Base-by-base conservation (phyloP, 495 filamentous ascomycete genomes). In the Oidiodendron maius region DNA sequence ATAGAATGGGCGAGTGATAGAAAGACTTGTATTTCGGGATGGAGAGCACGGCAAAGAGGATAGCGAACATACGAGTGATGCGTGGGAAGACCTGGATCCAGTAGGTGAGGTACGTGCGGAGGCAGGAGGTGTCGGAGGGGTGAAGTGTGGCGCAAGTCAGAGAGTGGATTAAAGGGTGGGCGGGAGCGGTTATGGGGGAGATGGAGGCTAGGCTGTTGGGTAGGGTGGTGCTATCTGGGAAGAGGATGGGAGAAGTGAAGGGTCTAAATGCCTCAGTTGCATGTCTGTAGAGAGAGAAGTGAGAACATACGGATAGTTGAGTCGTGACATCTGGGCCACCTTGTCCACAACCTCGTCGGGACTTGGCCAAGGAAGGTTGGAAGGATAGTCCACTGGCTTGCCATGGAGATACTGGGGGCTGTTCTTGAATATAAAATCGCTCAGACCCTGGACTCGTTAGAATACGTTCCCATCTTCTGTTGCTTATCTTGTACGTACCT, bases 141-240 rank as follows among this genome's bases (percentile, higher is more conserved):
- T 98, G 93, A n/a, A 96, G 78, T 16, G 91, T 72, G 2, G 93
- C 93, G 67, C 93, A 98, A 44, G 87, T 89, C 24, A 96, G 78
- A 37, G 75, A 81, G 2, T 75, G 78, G 60, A 94, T 91, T 21
- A 84, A 76, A 6, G 91, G 91, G 59, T 96, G 91, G 1, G 91
- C 91, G 24, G 83, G 77, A 1, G 85, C 79, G 25, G 87, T 86
- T 22, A 96, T 78, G 10, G 91, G 89, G 1, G 84, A 74, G 50
- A 96, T 83, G 15, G 78, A 64, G 24, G 69, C 49, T 22, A 96
- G 78, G 11, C 78, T 63, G 21, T 75, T 48, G 0, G 90, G 86
- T 11, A 94, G 76, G 15, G 80, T 75, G 34, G 74, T 72, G 44
- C 76, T 74, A 44, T 68, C 64, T 0, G 93, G 91, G 63, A 93